Conservation (phyloP, 2,329 filamentous ascomycete genomes). For the Rhynchosporium agropyri region DNA sequence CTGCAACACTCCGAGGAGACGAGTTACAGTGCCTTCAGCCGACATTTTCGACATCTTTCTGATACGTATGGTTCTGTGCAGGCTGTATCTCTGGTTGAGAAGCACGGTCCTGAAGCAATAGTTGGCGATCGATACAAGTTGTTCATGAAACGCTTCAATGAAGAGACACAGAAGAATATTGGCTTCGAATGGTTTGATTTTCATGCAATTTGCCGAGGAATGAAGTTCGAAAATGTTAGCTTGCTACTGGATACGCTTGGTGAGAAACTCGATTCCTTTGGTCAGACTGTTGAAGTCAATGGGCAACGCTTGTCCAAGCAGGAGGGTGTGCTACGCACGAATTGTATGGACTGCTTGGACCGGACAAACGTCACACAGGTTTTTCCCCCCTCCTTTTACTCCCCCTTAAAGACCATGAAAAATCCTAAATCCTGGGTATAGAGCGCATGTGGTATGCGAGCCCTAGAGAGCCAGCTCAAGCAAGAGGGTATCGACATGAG, state of each 20-base stretch:
- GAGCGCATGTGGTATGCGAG: conserved; percentile 83
- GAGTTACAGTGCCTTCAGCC: conserved; percentile 77
- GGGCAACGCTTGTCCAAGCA: conserved; percentile 56
- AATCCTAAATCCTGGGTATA: no score
- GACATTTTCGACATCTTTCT: conserved; percentile 73
- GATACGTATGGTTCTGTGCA: conserved; percentile 76
- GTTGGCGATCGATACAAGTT: conserved; percentile 79
- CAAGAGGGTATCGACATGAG: conserved; percentile 76
- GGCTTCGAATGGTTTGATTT: conserved; percentile 98
- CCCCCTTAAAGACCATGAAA: no score
- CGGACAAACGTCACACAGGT: conserved; percentile 89
- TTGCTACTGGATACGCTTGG: conserved; percentile 72
- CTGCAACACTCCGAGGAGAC: conserved; percentile 78
- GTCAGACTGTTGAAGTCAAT: conserved; percentile 65
- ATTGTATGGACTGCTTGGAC: conserved; percentile 98
- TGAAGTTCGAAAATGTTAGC: conserved; percentile 97
- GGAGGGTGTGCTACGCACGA: conserved; percentile 81
- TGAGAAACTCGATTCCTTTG: conserved; percentile 67
- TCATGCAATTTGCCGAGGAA: conserved; percentile 86
- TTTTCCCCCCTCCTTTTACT: no score
- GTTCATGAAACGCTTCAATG: conserved; percentile 67
- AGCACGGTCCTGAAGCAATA: conserved; percentile 77
- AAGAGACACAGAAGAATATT: conserved; percentile 56
- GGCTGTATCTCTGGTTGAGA: conserved; percentile 84
- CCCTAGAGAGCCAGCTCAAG: conserved; percentile 78